Base-by-base conservation (phyloP, 2,329 filamentous ascomycete species). In the Hypoxylon sp. region DNA sequence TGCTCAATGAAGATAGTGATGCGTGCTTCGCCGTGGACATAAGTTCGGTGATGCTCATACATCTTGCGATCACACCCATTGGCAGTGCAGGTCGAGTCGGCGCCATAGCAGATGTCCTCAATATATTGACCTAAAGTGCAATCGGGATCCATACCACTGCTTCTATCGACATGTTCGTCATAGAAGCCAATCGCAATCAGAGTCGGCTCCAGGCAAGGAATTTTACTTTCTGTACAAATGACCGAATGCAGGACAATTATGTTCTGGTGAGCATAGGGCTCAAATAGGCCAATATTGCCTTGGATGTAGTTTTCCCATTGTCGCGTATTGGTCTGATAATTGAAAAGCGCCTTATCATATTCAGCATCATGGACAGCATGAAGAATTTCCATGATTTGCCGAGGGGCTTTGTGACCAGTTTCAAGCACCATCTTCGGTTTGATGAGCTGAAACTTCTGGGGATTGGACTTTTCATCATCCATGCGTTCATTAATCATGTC, bases 221-320 rank as follows among this genome's bases (percentile, higher is more conserved):
- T 94, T 57, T 96, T 97, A 0, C 94, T 97, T 66, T 91, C 89
- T 0, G 94, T 97, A 76, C 95, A 98, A 53, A 97, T 95, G 23
- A 96, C 88, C 14, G 95, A 98, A 79, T 96, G 96, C 7, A 99
- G 82, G 1, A 98, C 92, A 9, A 96, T 93, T 64, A 99, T 97
- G 74, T 96, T 97, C 74, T 99, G 96, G 75, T 99, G 96, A 0
- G 93, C 92, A 75, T 94, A 96, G 0, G 96, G 96, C 75, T 99
- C 94, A 72, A 97, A 99, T 1, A 98, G 85, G 74, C 96, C 91
- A 30, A 91, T 83, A 71, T 96, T 96, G 12, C 93, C 93, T 53
- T 95, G 90, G 21, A 97, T 90, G 74, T 97, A 97, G 27, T 93
- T 92, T 76, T 99, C 96, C 96, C 96, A 99, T 72, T 97, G 94